Conservation (phyloP, 2,329 filamentous ascomycete species). For the Calonectria pseudoreteaudii region DNA sequence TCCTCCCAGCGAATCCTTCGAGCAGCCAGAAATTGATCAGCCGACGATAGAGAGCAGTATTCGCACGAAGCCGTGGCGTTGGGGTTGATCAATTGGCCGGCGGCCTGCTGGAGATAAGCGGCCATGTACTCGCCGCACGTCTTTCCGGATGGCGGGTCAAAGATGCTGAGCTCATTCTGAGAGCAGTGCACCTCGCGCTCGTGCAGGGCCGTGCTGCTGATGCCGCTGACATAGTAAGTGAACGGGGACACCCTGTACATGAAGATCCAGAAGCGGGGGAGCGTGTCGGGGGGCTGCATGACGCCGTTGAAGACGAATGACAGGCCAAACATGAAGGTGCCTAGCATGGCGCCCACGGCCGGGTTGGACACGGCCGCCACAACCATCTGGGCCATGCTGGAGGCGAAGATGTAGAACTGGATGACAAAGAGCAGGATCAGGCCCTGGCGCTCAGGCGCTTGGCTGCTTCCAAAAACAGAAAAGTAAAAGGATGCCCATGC, state of each 20-base stretch:
- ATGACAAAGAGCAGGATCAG: constrained; percentile 65
- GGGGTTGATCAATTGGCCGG: constrained; percentile 69
- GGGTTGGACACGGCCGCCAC: constrained; percentile 74
- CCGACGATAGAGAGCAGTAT: constrained; percentile 71
- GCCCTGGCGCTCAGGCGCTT: constrained; percentile 69
- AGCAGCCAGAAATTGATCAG: constrained; percentile 65
- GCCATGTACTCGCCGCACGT: constrained; percentile 15
- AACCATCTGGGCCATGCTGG: constrained; percentile 75
- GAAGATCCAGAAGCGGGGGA: constrained; percentile 26
- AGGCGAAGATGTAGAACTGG: constrained; percentile 73
- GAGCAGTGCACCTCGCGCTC: constrained; percentile 61
- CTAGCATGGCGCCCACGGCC: constrained; percentile 53
- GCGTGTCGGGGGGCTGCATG: constrained; percentile 61
- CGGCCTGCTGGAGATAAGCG: neutral
- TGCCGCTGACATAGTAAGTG: constrained; percentile 64
- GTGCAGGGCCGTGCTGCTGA: constrained; percentile 71
- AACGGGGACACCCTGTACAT: constrained; percentile 26
- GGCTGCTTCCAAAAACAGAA: constrained; percentile 60
- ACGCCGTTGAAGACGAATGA: constrained; percentile 69
- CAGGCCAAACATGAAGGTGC: constrained; percentile 54
- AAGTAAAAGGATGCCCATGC: constrained; percentile 78
- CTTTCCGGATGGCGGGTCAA: constrained; percentile 64
- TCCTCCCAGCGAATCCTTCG: constrained; percentile 58
- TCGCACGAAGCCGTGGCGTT: constrained; percentile 65
- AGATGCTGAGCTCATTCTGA: constrained; percentile 67